Percentiles rank a stretch among this genome's conserved stretches.
Conservation (phyloP, 1,284 basidiomycete genomes). For the Ustilago vetiveriae region DNA sequence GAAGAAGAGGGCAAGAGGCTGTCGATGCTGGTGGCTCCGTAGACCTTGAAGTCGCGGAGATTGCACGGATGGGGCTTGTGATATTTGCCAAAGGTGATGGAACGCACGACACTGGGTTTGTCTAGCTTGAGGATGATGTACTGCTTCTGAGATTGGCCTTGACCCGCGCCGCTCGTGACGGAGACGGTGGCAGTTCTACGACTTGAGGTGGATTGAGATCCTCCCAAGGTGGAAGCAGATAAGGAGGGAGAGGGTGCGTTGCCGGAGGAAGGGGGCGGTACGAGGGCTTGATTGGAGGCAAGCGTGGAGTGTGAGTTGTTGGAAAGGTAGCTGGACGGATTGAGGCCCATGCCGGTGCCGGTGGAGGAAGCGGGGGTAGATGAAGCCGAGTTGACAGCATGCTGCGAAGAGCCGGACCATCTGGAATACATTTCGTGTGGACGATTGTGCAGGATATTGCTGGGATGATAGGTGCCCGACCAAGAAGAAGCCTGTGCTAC, state of each 20-base stretch:
- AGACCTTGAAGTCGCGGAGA: conserved; percentile 65
- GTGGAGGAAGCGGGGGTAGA: conserved; percentile 19
- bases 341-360: conserved; percentile 29
- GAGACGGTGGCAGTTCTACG: conserved; percentile 6
- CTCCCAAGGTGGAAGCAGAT: conserved; percentile 7
- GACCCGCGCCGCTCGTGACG: conserved; percentile 1
- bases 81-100: conserved; percentile 67
- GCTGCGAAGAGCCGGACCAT: conserved; percentile 54
- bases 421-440: conserved; percentile 56
- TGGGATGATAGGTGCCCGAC: conserved; percentile 58
- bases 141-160: conserved; percentile 49
- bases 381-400: conserved; percentile 21
- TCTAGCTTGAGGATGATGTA: conserved; percentile 66
- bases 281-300: conserved; percentile 7
- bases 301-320: conserved; percentile 6
- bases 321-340: conserved; percentile 13
- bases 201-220: conserved; percentile 7
- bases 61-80: conserved; percentile 67
- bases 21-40: conserved; percentile 58
- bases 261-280: conserved; percentile 21
- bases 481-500: conserved; percentile 59
- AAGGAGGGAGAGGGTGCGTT: conserved; percentile 20
- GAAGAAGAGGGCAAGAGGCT: conserved; percentile 32
- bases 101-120: conserved; percentile 53
- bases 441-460: conserved; percentile 55